Evolutionary conservation across 768 basidiomycete species (phyloP), one percentile per base, ranked within the genome.

Genomic region (Crassisporium funariophilum): DNA sequence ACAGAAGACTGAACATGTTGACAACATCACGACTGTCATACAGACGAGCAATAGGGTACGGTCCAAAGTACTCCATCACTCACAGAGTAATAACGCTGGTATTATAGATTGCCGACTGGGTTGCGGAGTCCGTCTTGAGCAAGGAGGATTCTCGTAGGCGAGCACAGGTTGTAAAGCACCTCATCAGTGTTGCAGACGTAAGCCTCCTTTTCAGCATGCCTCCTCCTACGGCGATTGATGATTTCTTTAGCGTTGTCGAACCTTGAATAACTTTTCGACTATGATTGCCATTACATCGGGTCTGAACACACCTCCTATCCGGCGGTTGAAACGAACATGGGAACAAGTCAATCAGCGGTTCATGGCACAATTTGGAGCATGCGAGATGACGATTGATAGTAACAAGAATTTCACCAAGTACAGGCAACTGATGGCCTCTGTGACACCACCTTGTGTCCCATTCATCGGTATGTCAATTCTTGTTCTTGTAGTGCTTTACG

Each of bases 281-380:
- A 91, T 98, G 86, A 91, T 93, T 48, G 93, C 94, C 24, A 89
- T 98, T 46, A 85, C 94, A 27, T 95, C 95, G 11, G 95, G 94
- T 5, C 75, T 98, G 43, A 95, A 95, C 57, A 91, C 91, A 1
- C 89, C 95, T 15, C 92, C 93, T 10, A 94, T 98, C 50, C 84
- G 88, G 35, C 84, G 95, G 7, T 74, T 98, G 49, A 95, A 93
- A 64, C 82, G 95, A 40, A 95, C 95, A 4, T 95, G 92, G 86
- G 93, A 97, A 54, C 83, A 86, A 68, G 82, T 98, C 50, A 85
- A 77, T 55, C 78, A 83, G 45, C 84, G 88, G 52, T 78, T 81
- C 52, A 81, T 89, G 75, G 69, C 83, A 1, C 78, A 84, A 55
- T 84, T 97, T 55, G 79, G 77, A 16, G 76, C 82, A 43, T 86